These are phyloP conservation scores for Magnusiomyces suaveolens DNA, from an alignment of 1,139 yeast species.

Conservation along the genomic window DNA sequence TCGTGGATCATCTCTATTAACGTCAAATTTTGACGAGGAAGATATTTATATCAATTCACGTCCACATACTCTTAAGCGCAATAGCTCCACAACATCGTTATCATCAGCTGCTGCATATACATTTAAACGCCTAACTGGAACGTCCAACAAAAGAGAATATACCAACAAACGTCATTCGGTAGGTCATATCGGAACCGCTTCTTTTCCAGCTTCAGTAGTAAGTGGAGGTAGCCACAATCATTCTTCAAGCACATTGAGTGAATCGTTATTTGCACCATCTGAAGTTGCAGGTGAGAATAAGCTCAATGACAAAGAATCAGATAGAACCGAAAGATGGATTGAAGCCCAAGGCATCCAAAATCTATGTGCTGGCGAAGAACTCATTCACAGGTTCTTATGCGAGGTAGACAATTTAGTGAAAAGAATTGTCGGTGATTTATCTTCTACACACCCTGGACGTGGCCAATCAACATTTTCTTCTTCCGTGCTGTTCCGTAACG, in stretches of 20 bases:
- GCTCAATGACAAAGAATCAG: slow-evolving; percentile 32
- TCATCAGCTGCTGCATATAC: slow-evolving; percentile 19
- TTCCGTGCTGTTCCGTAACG: slow-evolving; percentile 22
- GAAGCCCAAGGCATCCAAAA: slow-evolving; percentile 30
- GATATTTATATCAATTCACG: background rate
- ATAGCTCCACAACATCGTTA: slow-evolving; percentile 11
- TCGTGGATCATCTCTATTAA: slow-evolving; percentile 6
- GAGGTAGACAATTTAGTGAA: slow-evolving; percentile 31
- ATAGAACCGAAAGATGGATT: slow-evolving; percentile 28
- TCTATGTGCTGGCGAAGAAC: slow-evolving; percentile 32
- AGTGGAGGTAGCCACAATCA: background rate
- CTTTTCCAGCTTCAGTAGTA: slow-evolving; percentile 12
- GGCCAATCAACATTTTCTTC: slow-evolving; percentile 26
- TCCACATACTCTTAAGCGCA: slow-evolving; percentile 10
- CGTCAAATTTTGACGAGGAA: background rate
- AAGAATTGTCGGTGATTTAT: slow-evolving; percentile 28
- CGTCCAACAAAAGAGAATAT: slow-evolving; percentile 18
- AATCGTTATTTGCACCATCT: slow-evolving; percentile 28
- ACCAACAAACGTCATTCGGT: slow-evolving; percentile 26
- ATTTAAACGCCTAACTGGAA: slow-evolving; percentile 22
- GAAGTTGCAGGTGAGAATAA: slow-evolving; percentile 28
- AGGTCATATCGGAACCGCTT: slow-evolving; percentile 14
- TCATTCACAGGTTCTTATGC: slow-evolving; percentile 31
- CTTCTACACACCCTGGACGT: slow-evolving; percentile 19
- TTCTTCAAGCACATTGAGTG: slow-evolving; percentile 10